phyloP scores from a whole-genome alignment of 106 monocot species.

The Dendrobium officinale region DNA sequence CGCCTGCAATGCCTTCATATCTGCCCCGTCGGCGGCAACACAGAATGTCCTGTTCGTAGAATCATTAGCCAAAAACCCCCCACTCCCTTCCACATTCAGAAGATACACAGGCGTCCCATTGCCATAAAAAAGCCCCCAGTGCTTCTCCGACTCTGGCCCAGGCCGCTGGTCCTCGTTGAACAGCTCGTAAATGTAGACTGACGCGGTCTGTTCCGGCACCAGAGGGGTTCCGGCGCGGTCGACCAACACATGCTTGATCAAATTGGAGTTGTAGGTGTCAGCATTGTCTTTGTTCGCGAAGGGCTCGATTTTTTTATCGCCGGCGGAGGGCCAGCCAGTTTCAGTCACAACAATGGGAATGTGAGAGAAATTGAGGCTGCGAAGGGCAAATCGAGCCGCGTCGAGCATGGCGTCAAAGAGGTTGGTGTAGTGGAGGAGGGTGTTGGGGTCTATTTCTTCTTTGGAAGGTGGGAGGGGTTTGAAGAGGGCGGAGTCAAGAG shows the following conservation, averaged over 20 bases:
- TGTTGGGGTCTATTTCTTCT: slow-evolving; percentile 91
- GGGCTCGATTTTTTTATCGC: slow-evolving; percentile 42
- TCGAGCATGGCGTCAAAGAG: slow-evolving; percentile 90
- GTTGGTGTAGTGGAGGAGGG: slow-evolving; percentile 89
- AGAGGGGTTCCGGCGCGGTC: slow-evolving; percentile 66
- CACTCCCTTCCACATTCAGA: slow-evolving; percentile 63
- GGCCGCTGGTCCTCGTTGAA: slow-evolving; percentile 78
- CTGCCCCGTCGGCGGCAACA: slow-evolving; percentile 56
- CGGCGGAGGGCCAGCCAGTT: slow-evolving; percentile 87
- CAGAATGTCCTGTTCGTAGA: slow-evolving; percentile 80
- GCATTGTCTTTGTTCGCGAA: slow-evolving; percentile 75
- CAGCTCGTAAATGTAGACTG: slow-evolving; percentile 83
- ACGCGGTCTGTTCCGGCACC: slow-evolving; percentile 54
- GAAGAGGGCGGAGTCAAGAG: slow-evolving; percentile 78
- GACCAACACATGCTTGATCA: slow-evolving; percentile 69
- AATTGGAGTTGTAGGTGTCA: slow-evolving; percentile 67
- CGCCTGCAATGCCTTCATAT: slow-evolving; percentile 53
- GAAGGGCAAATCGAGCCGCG: slow-evolving; percentile 69
- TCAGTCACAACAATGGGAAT: slow-evolving; percentile 67
- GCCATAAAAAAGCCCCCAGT: slow-evolving; percentile 85
- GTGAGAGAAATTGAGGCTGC: slow-evolving; percentile 50
- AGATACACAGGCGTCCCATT: slow-evolving; percentile 69
- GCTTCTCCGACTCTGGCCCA: slow-evolving; percentile 65
- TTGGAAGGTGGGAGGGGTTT: slow-evolving; percentile 57
- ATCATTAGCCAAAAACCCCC: slow-evolving; percentile 83